Evolutionary conservation across 148 eudicot genomes (phyloP), one percentile per base, ranked within the genome.

Genomic region (Vaccinium vitisidaea): DNA sequence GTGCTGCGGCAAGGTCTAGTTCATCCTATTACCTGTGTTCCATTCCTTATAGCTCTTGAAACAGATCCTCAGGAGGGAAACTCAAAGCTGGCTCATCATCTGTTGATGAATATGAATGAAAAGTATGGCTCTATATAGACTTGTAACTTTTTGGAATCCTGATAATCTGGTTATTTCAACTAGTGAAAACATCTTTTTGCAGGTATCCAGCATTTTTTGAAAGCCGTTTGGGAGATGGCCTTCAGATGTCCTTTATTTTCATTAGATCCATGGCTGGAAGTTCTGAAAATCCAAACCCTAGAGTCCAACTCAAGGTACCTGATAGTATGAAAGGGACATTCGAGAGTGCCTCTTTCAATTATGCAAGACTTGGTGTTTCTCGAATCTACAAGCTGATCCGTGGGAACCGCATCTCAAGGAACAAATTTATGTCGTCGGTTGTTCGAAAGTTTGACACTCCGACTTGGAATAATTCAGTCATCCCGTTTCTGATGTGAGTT

Each of bases 1-100:
- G 98, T 94, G 81, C 89, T 97, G 76, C 99, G 99, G 71, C 99
- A 97, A 88, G 99, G 99, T 84, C 96, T 97, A 80, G 98, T 97
- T 74, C 99, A 97, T 90, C 99, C 99, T 69, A 95, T 97, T 79
- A 97, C 99, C 49, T 97, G 99, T 88, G 98, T 97, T n/a, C 98
- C 99, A 50, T 90, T 86, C 89, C 96, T 97, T 82, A 94, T 97
- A 85, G 99, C 99, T 55, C 92, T 97, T 84, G 99, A 95, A 90
- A 97, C 99, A 79, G 99, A 97, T 90, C 95, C 96, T 19, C 90
- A 88, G 83, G 99, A 95, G 86, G 91, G 82, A 53, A 97, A 94
- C 88, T 92, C 95, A 50, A 97, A 97, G 91, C 86, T 95, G 93
- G 94, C 98, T 67, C 98, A 97, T 93, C 98, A 93, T 92, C 90